These are phyloP conservation scores for Clitopilus passeckerianus DNA, from an alignment of 768 basidiomycete species.

Conservation along the genomic window DNA sequence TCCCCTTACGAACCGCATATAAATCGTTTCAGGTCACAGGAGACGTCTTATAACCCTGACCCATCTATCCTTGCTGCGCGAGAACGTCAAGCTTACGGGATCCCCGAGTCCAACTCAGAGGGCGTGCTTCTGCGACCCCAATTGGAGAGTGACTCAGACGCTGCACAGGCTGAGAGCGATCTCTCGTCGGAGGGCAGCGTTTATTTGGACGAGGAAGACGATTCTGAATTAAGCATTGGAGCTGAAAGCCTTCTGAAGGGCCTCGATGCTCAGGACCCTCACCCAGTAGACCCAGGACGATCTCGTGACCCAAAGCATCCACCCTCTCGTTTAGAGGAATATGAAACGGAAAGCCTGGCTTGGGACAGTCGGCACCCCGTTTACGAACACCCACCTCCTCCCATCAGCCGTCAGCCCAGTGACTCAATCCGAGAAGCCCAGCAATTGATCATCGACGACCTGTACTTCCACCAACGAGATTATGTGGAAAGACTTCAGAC, in stretches of 20 bases:
- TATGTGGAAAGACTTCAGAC: slow-evolving; percentile 65
- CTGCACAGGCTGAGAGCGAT: slow-evolving; percentile 40
- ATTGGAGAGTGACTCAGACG: background rate
- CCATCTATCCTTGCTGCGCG: slow-evolving; percentile 30
- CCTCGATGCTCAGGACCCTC: background rate
- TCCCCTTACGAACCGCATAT: background rate
- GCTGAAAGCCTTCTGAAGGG: slow-evolving; percentile 40
- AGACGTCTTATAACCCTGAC: slow-evolving; percentile 10
- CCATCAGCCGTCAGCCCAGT: background rate
- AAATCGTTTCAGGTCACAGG: background rate
- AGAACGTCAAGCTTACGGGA: slow-evolving; percentile 48
- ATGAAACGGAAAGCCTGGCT: background rate
- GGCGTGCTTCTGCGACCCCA: slow-evolving; percentile 4
- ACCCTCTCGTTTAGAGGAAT: background rate
- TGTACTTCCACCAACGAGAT: slow-evolving; percentile 61
- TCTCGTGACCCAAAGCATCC: background rate
- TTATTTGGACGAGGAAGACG: slow-evolving; percentile 33
- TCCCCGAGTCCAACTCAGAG: slow-evolving; percentile 40
- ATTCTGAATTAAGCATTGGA: slow-evolving; percentile 34
- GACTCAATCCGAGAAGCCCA: slow-evolving; percentile 10
- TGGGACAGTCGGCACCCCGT: background rate
- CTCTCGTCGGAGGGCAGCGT: slow-evolving; percentile 37
- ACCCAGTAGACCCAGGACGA: background rate
- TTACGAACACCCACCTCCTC: background rate
- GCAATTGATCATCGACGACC: slow-evolving; percentile 43